phyloP scores from a whole-genome alignment of 1,284 basidiomycete species.

The Papiliotrema nemorosa region DNA sequence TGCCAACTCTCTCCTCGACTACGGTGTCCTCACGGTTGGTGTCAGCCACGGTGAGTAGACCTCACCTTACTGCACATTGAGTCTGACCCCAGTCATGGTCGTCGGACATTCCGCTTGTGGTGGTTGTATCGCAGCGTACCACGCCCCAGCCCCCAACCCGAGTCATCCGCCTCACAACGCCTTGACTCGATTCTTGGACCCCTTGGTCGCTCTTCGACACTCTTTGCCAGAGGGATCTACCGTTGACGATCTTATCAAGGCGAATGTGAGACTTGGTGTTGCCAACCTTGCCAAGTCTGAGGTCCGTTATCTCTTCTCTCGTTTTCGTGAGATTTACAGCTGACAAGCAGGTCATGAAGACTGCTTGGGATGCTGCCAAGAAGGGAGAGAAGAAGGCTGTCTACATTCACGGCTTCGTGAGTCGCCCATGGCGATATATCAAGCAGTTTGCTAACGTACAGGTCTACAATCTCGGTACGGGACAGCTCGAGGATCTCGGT shows the following conservation, averaged over 20 bases:
- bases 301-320: slow-evolving; percentile 14
- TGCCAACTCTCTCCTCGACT: slow-evolving; percentile 72
- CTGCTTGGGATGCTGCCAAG: slow-evolving; percentile 68
- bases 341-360: slow-evolving; percentile 54
- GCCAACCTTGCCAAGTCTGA: slow-evolving; percentile 62
- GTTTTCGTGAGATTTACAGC: neutral
- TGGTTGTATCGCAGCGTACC: slow-evolving; percentile 63
- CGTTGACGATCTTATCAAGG: slow-evolving; percentile 62
- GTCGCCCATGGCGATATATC: slow-evolving; percentile 5
- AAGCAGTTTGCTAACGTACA: slow-evolving; percentile 2
- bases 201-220: slow-evolving; percentile 61
- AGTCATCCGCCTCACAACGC: slow-evolving; percentile 49
- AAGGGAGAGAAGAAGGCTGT: slow-evolving; percentile 47
- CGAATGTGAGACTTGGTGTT: slow-evolving; percentile 74
- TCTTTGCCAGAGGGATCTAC: slow-evolving; percentile 53
- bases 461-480: slow-evolving; percentile 70
- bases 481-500: slow-evolving; percentile 66
- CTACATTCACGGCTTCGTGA: slow-evolving; percentile 71
- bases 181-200: slow-evolving; percentile 68
- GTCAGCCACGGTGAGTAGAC: slow-evolving; percentile 71
- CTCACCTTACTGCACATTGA: slow-evolving; percentile 14
- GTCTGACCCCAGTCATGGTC: slow-evolving; percentile 59
- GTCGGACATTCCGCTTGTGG: slow-evolving; percentile 80
- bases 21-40: slow-evolving; percentile 72
- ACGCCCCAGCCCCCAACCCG: slow-evolving; percentile 28